phyloP scores from a whole-genome alignment of 805 yeast species.

The Candida nemodendra region DNA sequence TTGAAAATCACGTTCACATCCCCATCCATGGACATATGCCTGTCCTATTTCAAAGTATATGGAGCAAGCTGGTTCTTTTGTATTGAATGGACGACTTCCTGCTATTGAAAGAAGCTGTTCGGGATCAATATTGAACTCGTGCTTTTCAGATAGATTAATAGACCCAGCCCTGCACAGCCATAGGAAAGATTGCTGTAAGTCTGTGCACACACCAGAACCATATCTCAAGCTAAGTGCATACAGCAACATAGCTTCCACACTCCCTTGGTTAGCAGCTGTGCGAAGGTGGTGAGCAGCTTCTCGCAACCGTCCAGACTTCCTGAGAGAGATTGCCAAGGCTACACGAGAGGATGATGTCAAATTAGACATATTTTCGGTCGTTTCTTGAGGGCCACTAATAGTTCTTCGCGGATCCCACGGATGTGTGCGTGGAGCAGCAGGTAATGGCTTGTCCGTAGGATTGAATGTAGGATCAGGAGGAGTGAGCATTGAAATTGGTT shows the following conservation, averaged over 20 bases:
- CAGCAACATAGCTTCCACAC: conserved; percentile 63
- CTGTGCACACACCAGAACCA: conserved; percentile 67
- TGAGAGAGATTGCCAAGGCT: conserved; percentile 45
- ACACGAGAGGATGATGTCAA: conserved; percentile 35
- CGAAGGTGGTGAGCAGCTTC: conserved; percentile 71
- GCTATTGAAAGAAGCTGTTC: conserved; percentile 34
- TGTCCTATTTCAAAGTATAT: conserved; percentile 56
- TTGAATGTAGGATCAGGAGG: no score
- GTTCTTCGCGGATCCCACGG: not conserved
- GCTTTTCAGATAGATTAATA: conserved; percentile 24
- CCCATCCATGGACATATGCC: conserved; percentile 56
- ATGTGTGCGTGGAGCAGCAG: not conserved
- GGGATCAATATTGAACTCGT: conserved; percentile 34
- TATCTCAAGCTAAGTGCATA: conserved; percentile 65
- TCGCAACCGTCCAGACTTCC: conserved; percentile 57
- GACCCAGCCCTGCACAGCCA: conserved; percentile 60
- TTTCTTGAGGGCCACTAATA: not conserved
- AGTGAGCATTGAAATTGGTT: conserved; percentile 4
- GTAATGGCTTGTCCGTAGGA: conserved; percentile 1
- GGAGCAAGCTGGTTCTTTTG: conserved; percentile 19
- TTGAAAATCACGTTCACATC: conserved; percentile 49
- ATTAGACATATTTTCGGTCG: conserved; percentile 9
- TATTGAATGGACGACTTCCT: conserved; percentile 1
- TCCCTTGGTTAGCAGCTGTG: conserved; percentile 61
- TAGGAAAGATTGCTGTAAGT: conserved; percentile 50